These are phyloP conservation scores for Paecilomyces niveus DNA, from an alignment of 2,329 filamentous ascomycete species.

Conservation along the genomic window DNA sequence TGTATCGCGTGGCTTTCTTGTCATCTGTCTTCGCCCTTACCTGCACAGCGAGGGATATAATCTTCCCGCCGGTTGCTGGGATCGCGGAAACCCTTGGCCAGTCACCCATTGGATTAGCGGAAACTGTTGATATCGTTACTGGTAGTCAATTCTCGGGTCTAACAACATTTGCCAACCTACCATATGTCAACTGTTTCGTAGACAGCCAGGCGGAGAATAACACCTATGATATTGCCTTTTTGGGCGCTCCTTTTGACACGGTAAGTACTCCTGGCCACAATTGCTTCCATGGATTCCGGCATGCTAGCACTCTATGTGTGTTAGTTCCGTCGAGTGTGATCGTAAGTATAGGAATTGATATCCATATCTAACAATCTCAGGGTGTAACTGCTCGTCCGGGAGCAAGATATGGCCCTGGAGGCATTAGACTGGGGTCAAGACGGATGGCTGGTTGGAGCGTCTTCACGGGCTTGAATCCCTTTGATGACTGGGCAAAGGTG, in stretches of 20 bases:
- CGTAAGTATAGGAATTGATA: neutral
- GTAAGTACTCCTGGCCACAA: slow-evolving; percentile 11
- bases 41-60: slow-evolving; percentile 14
- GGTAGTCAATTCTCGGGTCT: slow-evolving; percentile 36
- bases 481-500: slow-evolving; percentile 44
- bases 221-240: slow-evolving; percentile 35
- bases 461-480: slow-evolving; percentile 43
- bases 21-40: slow-evolving; percentile 1
- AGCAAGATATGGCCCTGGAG: slow-evolving; percentile 46
- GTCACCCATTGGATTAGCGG: slow-evolving; percentile 12
- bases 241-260: slow-evolving; percentile 48
- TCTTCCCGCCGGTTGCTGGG: slow-evolving; percentile 20
- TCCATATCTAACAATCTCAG: slow-evolving; percentile 1
- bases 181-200: slow-evolving; percentile 23
- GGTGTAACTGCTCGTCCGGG: slow-evolving; percentile 46
- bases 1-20: neutral
- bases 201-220: slow-evolving; percentile 8
- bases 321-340: neutral
- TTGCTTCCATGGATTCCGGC: neutral
- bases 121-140: slow-evolving; percentile 34
- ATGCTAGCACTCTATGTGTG: neutral
- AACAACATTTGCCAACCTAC: slow-evolving; percentile 27
- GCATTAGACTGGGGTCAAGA: slow-evolving; percentile 45
- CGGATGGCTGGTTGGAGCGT: slow-evolving; percentile 43
- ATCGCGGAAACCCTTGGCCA: slow-evolving; percentile 9